Evolutionary conservation across 768 basidiomycete genomes (phyloP).

Genomic region (Hemileccinum rubropunctum): DNA sequence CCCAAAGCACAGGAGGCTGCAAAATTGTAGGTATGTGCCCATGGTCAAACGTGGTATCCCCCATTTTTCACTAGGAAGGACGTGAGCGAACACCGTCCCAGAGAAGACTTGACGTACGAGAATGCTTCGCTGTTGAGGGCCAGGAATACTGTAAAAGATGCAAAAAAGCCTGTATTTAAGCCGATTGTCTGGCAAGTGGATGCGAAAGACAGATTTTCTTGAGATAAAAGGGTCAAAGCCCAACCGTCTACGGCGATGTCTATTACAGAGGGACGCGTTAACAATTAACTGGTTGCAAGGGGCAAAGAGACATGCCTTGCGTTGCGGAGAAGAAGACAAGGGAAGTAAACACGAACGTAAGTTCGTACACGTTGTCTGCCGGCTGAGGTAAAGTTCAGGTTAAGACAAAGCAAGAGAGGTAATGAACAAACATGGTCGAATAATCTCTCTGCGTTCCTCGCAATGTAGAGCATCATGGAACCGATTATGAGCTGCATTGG

Average conservation of each 20-base stretch:
- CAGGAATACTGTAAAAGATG: slow-evolving; percentile 95
- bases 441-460: slow-evolving; percentile 68
- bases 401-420: slow-evolving; percentile 2
- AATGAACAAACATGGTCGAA: slow-evolving; percentile 63
- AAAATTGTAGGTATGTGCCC: slow-evolving; percentile 81
- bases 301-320: slow-evolving; percentile 61
- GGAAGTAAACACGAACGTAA: slow-evolving; percentile 83
- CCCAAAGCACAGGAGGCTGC: slow-evolving; percentile 73
- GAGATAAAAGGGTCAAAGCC: slow-evolving; percentile 83
- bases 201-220: slow-evolving; percentile 92
- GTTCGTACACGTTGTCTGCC: slow-evolving; percentile 66
- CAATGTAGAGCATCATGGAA: slow-evolving; percentile 75
- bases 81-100: slow-evolving; percentile 7
- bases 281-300: neutral
- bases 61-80: slow-evolving; percentile 60
- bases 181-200: slow-evolving; percentile 99
- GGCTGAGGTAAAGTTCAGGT: slow-evolving; percentile 51
- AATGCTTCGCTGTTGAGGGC: slow-evolving; percentile 96
- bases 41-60: slow-evolving; percentile 71
- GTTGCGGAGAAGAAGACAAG: slow-evolving; percentile 96
- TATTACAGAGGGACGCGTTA: slow-evolving; percentile 31
- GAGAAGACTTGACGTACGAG: slow-evolving; percentile 45
- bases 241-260: slow-evolving; percentile 98
- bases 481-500: slow-evolving; percentile 95
- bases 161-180: slow-evolving; percentile 91